phyloP scores from a whole-genome alignment of 2,329 filamentous ascomycete species.

The Fusarium mangiferae region DNA sequence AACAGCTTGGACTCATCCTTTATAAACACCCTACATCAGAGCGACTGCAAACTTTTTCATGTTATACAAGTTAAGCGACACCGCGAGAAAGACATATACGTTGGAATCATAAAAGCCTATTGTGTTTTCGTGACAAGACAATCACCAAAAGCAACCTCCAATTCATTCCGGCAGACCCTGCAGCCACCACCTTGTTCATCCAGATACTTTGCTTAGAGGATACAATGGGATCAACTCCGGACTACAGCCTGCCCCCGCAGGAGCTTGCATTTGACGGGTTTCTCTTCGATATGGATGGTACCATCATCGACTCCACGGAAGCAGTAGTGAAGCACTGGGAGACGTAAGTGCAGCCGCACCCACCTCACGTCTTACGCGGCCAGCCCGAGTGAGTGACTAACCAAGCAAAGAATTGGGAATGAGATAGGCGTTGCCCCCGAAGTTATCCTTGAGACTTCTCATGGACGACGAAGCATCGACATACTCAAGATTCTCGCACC shows the following conservation, averaged over 20 bases:
- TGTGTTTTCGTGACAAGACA: not conserved
- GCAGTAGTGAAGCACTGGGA: slow-evolving; percentile 84
- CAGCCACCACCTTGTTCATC: not conserved
- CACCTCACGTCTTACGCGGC: not conserved
- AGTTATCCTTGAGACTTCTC: slow-evolving; percentile 88
- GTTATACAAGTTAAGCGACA: not conserved
- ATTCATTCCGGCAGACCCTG: not conserved
- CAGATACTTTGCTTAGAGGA: not conserved
- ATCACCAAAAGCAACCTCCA: not conserved
- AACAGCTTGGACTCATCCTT: not conserved
- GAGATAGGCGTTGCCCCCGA: slow-evolving; percentile 88
- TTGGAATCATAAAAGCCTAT: not conserved
- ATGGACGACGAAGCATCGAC: slow-evolving; percentile 91
- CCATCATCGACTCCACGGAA: slow-evolving; percentile 82
- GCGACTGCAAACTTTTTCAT: not conserved
- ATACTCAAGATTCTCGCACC: slow-evolving; percentile 81
- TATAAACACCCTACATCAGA: not conserved
- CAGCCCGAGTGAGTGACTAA: not conserved
- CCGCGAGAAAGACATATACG: not conserved
- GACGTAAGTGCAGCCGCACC: slow-evolving; percentile 57
- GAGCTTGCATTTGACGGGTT: slow-evolving; percentile 64
- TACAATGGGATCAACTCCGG: slow-evolving; percentile 50
- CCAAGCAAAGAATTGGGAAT: slow-evolving; percentile 70
- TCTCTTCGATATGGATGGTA: slow-evolving; percentile 83
- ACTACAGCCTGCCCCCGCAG: slow-evolving; percentile 57